Base-by-base conservation (phyloP, 805 yeast species). In the Isabelozyma gotoi region DNA sequence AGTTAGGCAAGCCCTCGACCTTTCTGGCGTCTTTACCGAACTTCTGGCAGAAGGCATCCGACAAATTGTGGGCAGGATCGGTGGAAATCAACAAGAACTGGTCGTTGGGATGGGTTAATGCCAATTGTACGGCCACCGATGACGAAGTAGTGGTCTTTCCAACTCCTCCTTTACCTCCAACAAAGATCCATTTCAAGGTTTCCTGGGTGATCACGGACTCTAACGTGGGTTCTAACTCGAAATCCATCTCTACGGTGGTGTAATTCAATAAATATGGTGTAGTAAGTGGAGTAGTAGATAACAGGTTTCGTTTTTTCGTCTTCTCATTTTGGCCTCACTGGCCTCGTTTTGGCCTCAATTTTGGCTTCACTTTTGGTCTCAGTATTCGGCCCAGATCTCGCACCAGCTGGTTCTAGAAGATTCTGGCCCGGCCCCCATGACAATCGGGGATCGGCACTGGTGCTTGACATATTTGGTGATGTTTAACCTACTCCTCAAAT, bases 81-180 rank as follows among this genome's bases (percentile, higher is more conserved):
- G 98, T 91, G 24, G 97, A 91, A 56, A 94, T 94, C 55, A 94
- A 74, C 48, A 94, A 74, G 54, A 89, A 95, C 55, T 86, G 84
- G 52, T 89, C 91, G 14, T 65, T 51, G 29, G 96, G 95, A 60
- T 95, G 85, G 44, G 78, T 74, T 48, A 86, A 67, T 14, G 99
- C 97, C 63, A 94, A 78, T 68, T 94, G 98, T 49, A 91, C 85
- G 17, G 99, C 96, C 53, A 94, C 78, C 18, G 97, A 90, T 38
- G 96, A 91, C 1, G 98, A 92, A 3, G 97, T 88, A 19, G 99
- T 94, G 50, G 99, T 94, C 65, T 94, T 94, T 58, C 99, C 99
- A 20, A 94, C 99, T 68, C 99, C 99, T 65, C 99, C 99, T 74
- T 94, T 94, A 55, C 99, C 99, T 52, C 99, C 99, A 36, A 92